Evolutionary conservation across 1,139 yeast species (phyloP), one percentile per base, ranked within the genome.

Genomic region (Pichia norvegensis): DNA sequence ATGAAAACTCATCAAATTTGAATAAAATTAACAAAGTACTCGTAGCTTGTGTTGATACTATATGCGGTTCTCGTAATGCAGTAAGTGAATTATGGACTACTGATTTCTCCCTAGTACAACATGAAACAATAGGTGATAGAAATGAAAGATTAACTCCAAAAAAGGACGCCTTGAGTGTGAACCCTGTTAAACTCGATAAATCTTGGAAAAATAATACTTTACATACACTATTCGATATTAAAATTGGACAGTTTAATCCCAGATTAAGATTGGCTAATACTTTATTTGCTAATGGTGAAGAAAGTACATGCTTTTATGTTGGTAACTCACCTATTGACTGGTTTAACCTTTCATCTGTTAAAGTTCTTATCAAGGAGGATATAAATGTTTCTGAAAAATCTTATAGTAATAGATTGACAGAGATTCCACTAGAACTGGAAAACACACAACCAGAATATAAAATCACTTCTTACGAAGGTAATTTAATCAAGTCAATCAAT

Each of bases 1-100:
- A 69, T 13, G 29, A 22, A n/a, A 13, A n/a, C 46, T 58, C 48
- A 21, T 22, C 36, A 14, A 16, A 40, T 11, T 35, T 37, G 21
- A 37, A 33, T 22, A 40, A 45, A 11, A 22, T 63, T 8, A 54
- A 63, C 6, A 42, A 73, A n/a, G 76, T 73, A 0, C 58, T 73
- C 7, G 74, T 72, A 13, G 78, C 76, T 0, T 76, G 79, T 9
- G 66, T 74, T 5, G 80, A 76, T 51, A 64, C 76, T 1, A 65
- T 74, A 55, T 58, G 63, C 40, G 67, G 70, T 0, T 58, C 59
- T 11, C 57, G 74, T 38, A 62, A 69, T 50, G 80, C 78, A 0
- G 58, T 73, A 8, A 65, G 76, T 8, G 76, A 73, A 55, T 52
- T 76, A 41, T 77, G 81, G 80, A 54, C 69, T 31, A 35, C 9